Evolutionary conservation across 2,329 filamentous ascomycete genomes (phyloP).

Genomic region (Lachnellula willkommii): DNA sequence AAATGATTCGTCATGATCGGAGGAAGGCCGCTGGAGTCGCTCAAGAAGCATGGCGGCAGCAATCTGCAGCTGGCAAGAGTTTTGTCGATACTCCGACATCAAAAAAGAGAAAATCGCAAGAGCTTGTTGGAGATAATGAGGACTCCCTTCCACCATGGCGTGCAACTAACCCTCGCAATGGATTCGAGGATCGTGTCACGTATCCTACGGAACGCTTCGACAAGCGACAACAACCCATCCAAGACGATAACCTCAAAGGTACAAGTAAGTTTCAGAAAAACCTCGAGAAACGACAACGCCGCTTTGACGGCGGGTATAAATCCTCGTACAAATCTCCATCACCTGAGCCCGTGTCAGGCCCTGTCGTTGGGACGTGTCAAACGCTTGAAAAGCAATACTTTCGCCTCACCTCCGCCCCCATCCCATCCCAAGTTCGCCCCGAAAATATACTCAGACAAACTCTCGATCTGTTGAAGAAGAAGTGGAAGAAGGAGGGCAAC

Average conservation of each 20-base stretch:
- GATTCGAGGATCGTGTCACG: constrained; percentile 71
- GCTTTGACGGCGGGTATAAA: constrained; percentile 68
- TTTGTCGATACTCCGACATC: constrained; percentile 30
- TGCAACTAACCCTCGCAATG: constrained; percentile 53
- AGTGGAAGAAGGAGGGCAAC: constrained; percentile 90
- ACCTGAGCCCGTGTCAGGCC: constrained; percentile 55
- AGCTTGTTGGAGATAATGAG: constrained; percentile 48
- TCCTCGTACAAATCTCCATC: constrained; percentile 49
- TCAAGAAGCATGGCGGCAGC: constrained; percentile 24
- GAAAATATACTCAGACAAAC: constrained; percentile 75
- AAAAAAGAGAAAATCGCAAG: constrained; percentile 80
- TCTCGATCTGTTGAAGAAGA: constrained; percentile 82
- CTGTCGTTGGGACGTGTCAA: constrained; percentile 80
- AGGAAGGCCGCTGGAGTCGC: constrained; percentile 38
- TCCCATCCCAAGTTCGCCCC: constrained; percentile 83
- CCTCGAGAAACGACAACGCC: constrained; percentile 82
- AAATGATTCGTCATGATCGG: constrained; percentile 66
- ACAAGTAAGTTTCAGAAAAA: constrained; percentile 86
- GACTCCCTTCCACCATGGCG: constrained; percentile 63
- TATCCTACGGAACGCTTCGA: constrained; percentile 33
- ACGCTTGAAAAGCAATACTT: constrained; percentile 90
- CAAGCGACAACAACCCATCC: constrained; percentile 42
- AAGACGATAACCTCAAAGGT: constrained; percentile 44
- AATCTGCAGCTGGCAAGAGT: constrained; percentile 24
- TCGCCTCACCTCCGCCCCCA: constrained; percentile 83